A percentile compares a stretch with the other conserved stretches of the same genome.
These are phyloP conservation scores for Aspergillus cejpii DNA, from an alignment of 2,329 filamentous ascomycete species.

Conservation along the genomic window DNA sequence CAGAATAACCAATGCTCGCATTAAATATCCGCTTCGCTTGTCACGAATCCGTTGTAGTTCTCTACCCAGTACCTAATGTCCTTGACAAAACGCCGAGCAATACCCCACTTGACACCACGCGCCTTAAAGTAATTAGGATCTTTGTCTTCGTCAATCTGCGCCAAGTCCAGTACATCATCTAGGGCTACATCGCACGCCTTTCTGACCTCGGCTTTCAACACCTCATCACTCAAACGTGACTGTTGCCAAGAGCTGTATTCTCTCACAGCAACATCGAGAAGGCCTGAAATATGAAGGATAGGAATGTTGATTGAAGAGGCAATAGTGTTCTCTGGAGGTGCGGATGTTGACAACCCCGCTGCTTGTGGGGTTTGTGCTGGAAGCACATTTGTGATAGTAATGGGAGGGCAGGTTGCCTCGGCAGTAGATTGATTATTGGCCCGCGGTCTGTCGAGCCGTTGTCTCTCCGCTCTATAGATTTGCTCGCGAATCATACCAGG, in stretches of 20 bases:
- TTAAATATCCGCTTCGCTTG: no score
- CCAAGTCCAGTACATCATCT: conserved; percentile 19
- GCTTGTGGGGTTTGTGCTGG: no score
- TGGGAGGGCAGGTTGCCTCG: no score
- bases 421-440: no score
- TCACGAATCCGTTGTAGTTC: no score
- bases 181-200: conserved; percentile 23
- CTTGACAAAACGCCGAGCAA: conserved; percentile 25
- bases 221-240: conserved; percentile 17
- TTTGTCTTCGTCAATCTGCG: conserved; percentile 27
- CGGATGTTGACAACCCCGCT: conserved; percentile 6
- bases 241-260: conserved; percentile 25
- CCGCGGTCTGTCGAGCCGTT: no score
- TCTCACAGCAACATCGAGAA: conserved; percentile 18
- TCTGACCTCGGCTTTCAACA: conserved; percentile 18
- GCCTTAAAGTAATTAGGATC: conserved; percentile 27
- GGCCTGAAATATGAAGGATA: conserved; percentile 18
- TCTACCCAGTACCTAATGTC: conserved; percentile 23
- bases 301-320: no score
- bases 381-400: no score
- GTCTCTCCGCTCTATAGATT: no score
- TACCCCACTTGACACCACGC: conserved; percentile 24
- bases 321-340: neutral
- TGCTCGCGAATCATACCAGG: no score
- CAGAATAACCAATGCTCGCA: no score